phyloP scores from a whole-genome alignment of 768 basidiomycete genomes.

The Russula lepida region DNA sequence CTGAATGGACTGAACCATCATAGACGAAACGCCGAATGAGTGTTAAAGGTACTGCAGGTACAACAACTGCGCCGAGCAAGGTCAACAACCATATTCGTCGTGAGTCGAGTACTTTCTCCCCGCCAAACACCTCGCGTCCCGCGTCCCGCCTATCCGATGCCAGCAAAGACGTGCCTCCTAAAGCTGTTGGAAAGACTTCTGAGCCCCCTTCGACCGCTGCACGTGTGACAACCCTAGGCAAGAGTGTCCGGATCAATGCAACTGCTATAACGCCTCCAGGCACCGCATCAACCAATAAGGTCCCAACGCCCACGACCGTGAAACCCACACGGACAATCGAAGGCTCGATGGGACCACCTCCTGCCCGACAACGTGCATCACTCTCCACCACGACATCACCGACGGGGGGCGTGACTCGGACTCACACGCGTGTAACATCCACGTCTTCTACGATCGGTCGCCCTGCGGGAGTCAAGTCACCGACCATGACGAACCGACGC shows the following conservation, averaged over 20 bases:
- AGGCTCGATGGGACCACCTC: constrained; percentile 17
- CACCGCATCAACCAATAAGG: background rate
- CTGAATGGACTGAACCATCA: background rate
- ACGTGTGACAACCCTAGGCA: constrained; percentile 18
- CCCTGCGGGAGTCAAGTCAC: constrained; percentile 9
- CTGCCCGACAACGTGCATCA: constrained; percentile 9
- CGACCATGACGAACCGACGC: constrained; percentile 4
- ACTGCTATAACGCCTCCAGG: constrained; percentile 7
- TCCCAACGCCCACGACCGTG: constrained; percentile 12
- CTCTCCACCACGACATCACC: constrained; percentile 13
- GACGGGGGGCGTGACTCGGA: background rate
- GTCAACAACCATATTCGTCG: constrained; percentile 14
- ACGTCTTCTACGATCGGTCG: constrained; percentile 14
- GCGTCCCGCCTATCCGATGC: constrained; percentile 20
- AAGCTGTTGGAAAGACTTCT: constrained; percentile 6
- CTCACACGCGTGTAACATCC: constrained; percentile 4
- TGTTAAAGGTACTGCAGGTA: constrained; percentile 17
- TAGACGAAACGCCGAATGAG: constrained; percentile 19
- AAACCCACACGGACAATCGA: constrained; percentile 8
- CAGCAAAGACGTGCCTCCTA: constrained; percentile 10
- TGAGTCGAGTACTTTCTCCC: constrained; percentile 16
- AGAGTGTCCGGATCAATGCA: constrained; percentile 20
- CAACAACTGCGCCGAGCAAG: constrained; percentile 14
- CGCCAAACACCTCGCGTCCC: constrained; percentile 13
- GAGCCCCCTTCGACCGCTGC: background rate